Evolutionary conservation across 306 rosid genomes (phyloP).

Genomic region (Ceratonia siliqua): DNA sequence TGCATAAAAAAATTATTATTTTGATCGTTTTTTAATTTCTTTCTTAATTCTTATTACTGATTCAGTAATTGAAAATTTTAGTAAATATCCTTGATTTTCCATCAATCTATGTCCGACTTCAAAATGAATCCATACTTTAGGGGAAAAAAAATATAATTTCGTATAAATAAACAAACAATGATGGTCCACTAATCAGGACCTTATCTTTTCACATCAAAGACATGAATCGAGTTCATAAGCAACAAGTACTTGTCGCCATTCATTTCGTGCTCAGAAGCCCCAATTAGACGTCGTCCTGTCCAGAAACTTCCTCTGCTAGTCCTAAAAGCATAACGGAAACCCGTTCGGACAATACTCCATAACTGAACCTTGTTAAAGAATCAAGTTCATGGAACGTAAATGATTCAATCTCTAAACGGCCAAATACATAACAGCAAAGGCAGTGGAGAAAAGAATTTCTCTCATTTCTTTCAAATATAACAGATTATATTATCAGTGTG

Average conservation of each 20-base stretch:
- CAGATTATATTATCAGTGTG: slow-evolving; percentile 23
- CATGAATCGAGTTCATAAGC: neutral
- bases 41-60: neutral
- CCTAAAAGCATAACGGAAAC: neutral
- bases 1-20: too few relatives aligned
- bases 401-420: neutral
- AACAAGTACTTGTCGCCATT: neutral
- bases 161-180: neutral
- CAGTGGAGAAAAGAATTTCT: neutral
- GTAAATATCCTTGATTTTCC: neutral
- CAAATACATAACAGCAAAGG: neutral
- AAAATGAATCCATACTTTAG: neutral
- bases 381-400: neutral
- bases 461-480: slow-evolving; percentile 25
- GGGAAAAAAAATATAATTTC: neutral
- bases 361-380: too few relatives aligned
- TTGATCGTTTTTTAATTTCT: neutral
- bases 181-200: neutral
- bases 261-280: neutral
- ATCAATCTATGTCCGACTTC: neutral
- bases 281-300: neutral
- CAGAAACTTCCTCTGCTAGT: neutral
- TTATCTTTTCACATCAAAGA: neutral
- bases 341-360: neutral
- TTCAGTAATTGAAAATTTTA: neutral